Evolutionary conservation across 768 basidiomycete species (phyloP).

Genomic region (Neoboletus subvelutipes): DNA sequence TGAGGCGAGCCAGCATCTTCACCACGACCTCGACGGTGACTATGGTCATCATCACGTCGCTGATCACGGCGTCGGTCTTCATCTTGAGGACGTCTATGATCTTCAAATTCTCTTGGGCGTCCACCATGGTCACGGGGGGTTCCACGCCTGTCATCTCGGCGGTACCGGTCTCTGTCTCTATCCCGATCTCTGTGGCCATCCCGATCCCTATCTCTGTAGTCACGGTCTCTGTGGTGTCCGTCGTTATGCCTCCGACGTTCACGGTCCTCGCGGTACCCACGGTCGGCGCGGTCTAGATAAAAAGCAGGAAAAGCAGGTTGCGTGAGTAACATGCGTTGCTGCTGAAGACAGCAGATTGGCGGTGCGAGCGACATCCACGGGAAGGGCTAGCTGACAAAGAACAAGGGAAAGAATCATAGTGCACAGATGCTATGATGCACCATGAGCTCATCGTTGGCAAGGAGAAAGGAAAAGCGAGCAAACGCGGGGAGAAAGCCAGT

Average conservation of each 20-base stretch:
- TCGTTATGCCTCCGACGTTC: conserved; percentile 65
- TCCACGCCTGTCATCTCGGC: conserved; percentile 53
- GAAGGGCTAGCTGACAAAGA: conserved; percentile 62
- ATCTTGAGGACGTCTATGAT: conserved; percentile 45
- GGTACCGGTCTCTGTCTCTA: conserved; percentile 38
- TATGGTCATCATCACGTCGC: conserved; percentile 43
- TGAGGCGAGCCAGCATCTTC: conserved; percentile 42
- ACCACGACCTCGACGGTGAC: conserved; percentile 30
- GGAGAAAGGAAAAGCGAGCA: conserved; percentile 35
- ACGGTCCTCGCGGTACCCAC: conserved; percentile 64
- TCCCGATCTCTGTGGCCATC: conserved; percentile 30
- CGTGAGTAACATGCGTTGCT: conserved; percentile 52
- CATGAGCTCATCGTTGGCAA: conserved; percentile 59
- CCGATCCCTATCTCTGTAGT: conserved; percentile 47
- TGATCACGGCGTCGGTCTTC: conserved; percentile 51
- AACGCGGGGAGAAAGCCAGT: conserved; percentile 37
- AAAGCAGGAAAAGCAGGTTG: conserved; percentile 45
- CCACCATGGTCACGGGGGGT: conserved; percentile 45
- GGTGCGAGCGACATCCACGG: conserved; percentile 38
- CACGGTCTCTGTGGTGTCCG: conserved; percentile 52
- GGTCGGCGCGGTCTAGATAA: conserved; percentile 44
- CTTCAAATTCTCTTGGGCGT: conserved; percentile 47
- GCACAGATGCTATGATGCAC: conserved; percentile 46
- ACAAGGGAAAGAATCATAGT: conserved; percentile 43
- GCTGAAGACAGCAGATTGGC: conserved; percentile 43